Base-by-base conservation (phyloP, 2,329 filamentous ascomycete genomes). In the Periconia sp. region DNA sequence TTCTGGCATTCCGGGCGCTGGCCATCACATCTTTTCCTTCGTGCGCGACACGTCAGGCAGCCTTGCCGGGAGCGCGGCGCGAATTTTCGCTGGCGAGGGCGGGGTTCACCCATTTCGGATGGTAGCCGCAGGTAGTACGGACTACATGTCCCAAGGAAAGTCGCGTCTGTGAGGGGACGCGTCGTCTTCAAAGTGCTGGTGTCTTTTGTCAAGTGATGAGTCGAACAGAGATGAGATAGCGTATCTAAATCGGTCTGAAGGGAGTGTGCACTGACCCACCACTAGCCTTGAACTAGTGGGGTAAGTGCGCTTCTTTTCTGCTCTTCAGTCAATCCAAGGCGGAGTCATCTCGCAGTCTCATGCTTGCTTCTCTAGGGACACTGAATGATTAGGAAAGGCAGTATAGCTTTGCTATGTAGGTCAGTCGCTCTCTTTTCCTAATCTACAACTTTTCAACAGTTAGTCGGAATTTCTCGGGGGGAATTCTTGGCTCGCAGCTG, bases 11-110 rank as follows among this genome's bases (percentile, higher is more conserved):
- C 52, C 25, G 66, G 66, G 34, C 63, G 64, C 31, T 57, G 54
- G 34, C 47, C 62, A 50, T 68, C 66, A 49, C 66, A 69, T 41
- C 66, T 53, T 39, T 69, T 69, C 29, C 66, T 50, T 30, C 66
- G 54, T 21, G 62, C 54, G 19, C 66, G 58, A 49, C 66, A 69
- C 7, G 65, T 69, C 34, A 68, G 50, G 43, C 66, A 69, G 22
- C 66, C 66, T 45, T 65, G 61, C 30, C 66, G 54, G 12, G 61
- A 66, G n/a, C 66, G 57, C 39, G 66, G 64, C 33, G 65, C 66
- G 48, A 68, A 69, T 52, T 63, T 68, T 36, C 66, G 58, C 40
- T 69, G 64, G 31, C 65, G 59, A 13, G 63, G 57, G 36, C 59
- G 61, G 26, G 32, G 10, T n/a, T 35, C 32, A 35, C 32, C 32